phyloP scores from a whole-genome alignment of 2,329 filamentous ascomycete species.

The Alternaria panax region DNA sequence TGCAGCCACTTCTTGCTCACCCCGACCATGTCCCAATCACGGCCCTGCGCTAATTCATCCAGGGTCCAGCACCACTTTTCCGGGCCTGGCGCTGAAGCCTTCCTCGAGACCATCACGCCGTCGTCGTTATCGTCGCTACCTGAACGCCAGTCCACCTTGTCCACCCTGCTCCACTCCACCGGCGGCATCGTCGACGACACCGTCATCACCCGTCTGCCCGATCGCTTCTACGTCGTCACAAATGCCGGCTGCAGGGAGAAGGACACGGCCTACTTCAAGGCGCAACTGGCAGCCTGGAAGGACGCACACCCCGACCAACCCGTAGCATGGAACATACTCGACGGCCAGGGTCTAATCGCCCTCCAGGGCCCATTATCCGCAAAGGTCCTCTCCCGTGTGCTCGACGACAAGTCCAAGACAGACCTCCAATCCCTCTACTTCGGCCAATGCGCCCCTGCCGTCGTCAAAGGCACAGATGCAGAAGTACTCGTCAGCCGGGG shows the following conservation, averaged over 20 bases:
- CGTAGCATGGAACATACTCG: constrained; percentile 73
- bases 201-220: constrained; percentile 77
- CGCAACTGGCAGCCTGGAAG: constrained; percentile 66
- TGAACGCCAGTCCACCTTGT: constrained; percentile 77
- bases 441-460: constrained; percentile 73
- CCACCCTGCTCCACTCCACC: constrained; percentile 77
- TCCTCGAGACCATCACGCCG: constrained; percentile 86
- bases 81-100: constrained; percentile 79
- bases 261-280: constrained; percentile 77
- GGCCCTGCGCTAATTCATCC: constrained; percentile 6
- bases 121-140: constrained; percentile 71
- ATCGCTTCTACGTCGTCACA: constrained; percentile 87
- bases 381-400: constrained; percentile 69
- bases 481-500: constrained; percentile 79
- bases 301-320: constrained; percentile 51
- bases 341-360: constrained; percentile 80
- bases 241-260: constrained; percentile 93
- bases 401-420: constrained; percentile 60
- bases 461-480: constrained; percentile 65
- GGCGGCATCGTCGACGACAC: constrained; percentile 96
- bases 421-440: constrained; percentile 73
- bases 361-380: constrained; percentile 85
- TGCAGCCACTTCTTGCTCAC: neutral
- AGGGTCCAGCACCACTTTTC: constrained; percentile 83
- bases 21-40: neutral